These are phyloP conservation scores for Penicillium subrubescens DNA, from an alignment of 495 filamentous ascomycete genomes.

Conservation along the genomic window DNA sequence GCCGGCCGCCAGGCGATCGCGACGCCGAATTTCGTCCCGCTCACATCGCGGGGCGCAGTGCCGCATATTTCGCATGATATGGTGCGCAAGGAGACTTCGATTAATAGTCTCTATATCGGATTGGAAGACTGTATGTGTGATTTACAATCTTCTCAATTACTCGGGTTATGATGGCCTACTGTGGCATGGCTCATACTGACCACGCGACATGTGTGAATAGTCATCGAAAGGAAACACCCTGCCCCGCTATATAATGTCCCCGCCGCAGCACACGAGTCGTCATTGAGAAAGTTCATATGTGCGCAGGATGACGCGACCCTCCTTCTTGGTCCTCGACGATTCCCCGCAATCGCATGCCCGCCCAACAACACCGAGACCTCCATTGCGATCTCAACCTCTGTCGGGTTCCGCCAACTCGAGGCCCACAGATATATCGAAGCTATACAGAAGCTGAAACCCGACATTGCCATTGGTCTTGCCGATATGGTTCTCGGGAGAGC, in stretches of 20 bases:
- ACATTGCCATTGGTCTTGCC: constrained; percentile 76
- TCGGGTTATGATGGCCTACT: not conserved
- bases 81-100: constrained; percentile 61
- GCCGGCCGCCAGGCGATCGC: constrained; percentile 60
- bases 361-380: constrained; percentile 70
- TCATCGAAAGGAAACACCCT: constrained; percentile 64
- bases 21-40: constrained; percentile 80
- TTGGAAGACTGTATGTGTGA: constrained; percentile 85
- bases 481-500: constrained; percentile 66
- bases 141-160: no score
- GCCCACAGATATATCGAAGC: constrained; percentile 67
- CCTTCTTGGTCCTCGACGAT: constrained; percentile 77
- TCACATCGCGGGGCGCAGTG: constrained; percentile 78
- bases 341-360: constrained; percentile 73
- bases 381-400: constrained; percentile 77
- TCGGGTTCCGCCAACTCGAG: constrained; percentile 74
- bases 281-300: constrained; percentile 73
- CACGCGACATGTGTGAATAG: constrained; percentile 50
- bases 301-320: constrained; percentile 57
- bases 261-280: constrained; percentile 44
- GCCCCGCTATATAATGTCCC: constrained; percentile 55
- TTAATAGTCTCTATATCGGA: constrained; percentile 74
- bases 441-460: constrained; percentile 65
- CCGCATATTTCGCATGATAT: constrained; percentile 91
- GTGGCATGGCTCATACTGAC: constrained; percentile 21